A percentile compares a stretch with the other conserved stretches of the same genome.
Conservation (phyloP, 768 basidiomycete species). For the Mycena indigotica region DNA sequence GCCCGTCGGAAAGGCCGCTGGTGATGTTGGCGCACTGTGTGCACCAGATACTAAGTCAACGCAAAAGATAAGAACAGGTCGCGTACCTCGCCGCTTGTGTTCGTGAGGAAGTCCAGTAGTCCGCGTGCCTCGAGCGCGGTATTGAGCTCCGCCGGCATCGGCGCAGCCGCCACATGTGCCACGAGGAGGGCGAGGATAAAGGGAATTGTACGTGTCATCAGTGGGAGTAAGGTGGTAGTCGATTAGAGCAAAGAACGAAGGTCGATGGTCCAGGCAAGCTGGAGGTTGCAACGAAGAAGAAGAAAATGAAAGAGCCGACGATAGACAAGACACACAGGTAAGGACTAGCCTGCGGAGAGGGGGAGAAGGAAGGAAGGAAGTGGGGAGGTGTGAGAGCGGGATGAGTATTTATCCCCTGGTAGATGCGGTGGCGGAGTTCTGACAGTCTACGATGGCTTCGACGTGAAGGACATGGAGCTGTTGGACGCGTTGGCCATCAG, state of each 20-base stretch:
- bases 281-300: neutral
- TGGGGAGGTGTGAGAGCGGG: no score
- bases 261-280: slow-evolving; percentile 2
- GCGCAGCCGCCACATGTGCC: slow-evolving; percentile 4
- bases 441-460: no score
- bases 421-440: no score
- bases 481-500: no score
- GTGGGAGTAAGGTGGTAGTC: neutral
- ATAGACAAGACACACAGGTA: neutral
- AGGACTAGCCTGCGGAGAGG: neutral
- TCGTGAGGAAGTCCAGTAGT: slow-evolving; percentile 14
- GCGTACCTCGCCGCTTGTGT: slow-evolving; percentile 7
- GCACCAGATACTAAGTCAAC: neutral
- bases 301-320: neutral
- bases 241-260: slow-evolving; percentile 5
- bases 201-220: slow-evolving; percentile 15
- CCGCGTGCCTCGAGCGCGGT: slow-evolving; percentile 13
- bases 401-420: no score
- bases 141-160: slow-evolving; percentile 15
- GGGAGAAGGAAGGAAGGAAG: neutral
- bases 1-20: slow-evolving; percentile 7
- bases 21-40: slow-evolving; percentile 18
- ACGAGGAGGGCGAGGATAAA: slow-evolving; percentile 11
- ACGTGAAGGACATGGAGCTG: no score
- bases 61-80: neutral